A percentile compares a stretch with the other conserved stretches of the same genome.
Conservation (phyloP, 306 rosid genomes). For the Quercus rubra region DNA sequence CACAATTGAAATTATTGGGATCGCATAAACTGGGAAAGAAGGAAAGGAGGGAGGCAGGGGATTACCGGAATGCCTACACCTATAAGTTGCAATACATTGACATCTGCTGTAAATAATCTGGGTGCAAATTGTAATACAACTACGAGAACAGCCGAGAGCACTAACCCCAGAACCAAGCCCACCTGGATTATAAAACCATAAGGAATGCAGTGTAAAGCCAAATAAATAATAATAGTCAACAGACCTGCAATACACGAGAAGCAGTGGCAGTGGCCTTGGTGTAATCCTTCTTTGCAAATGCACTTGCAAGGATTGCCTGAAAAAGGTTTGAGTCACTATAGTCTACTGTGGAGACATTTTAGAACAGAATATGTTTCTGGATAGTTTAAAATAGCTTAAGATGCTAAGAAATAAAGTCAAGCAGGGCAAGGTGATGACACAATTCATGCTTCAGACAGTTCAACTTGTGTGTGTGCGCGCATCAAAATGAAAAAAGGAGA, state of each 20-base stretch:
- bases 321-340: slow-evolving; percentile 14
- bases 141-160: slow-evolving; percentile 66
- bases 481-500: neutral
- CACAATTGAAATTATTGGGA: neutral
- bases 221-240: neutral
- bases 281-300: slow-evolving; percentile 83
- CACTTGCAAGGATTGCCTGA: slow-evolving; percentile 89
- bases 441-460: neutral
- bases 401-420: neutral
- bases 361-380: neutral
- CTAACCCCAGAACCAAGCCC: slow-evolving; percentile 75
- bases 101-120: slow-evolving; percentile 68
- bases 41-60: neutral
- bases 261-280: slow-evolving; percentile 72
- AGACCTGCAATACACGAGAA: slow-evolving; percentile 80
- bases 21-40: neutral
- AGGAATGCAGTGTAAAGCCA: neutral
- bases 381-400: neutral
- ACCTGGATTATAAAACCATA: slow-evolving; percentile 47
- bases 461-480: neutral
- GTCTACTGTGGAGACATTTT: neutral
- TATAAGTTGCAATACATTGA: slow-evolving; percentile 62
- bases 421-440: neutral
- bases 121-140: slow-evolving; percentile 69
- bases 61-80: slow-evolving; percentile 78